These are phyloP conservation scores for Lentinula aciculospora DNA, from an alignment of 768 basidiomycete genomes.

Conservation along the genomic window DNA sequence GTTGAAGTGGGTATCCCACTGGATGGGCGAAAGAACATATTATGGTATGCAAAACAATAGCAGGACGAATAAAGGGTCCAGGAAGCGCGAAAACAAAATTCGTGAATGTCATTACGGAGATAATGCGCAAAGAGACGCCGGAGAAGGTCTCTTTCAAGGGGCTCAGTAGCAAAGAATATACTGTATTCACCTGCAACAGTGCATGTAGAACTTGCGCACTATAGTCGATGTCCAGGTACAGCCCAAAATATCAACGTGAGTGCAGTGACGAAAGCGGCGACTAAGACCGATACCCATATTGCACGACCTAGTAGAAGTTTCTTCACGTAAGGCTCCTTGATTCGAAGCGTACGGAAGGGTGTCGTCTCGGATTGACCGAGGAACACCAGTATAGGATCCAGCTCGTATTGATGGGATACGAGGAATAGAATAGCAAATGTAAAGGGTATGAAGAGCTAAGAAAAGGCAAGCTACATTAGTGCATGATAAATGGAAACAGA, in stretches of 20 bases:
- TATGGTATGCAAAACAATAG: slow-evolving; percentile 1
- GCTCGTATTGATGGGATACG: slow-evolving; percentile 93
- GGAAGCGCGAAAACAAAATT: neutral
- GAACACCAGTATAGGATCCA: slow-evolving; percentile 94
- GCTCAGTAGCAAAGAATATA: too few species aligned
- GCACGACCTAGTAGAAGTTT: slow-evolving; percentile 87
- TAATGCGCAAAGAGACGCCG: too few species aligned
- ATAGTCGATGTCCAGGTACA: slow-evolving; percentile 91
- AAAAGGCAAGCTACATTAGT: neutral
- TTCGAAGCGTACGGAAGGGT: slow-evolving; percentile 88
- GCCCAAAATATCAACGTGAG: slow-evolving; percentile 93
- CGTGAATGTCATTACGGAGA: neutral
- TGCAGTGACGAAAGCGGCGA: slow-evolving; percentile 69
- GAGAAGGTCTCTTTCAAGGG: too few species aligned
- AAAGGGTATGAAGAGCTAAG: slow-evolving; percentile 92
- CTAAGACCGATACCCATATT: slow-evolving; percentile 83
- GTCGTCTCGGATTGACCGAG: slow-evolving; percentile 93
- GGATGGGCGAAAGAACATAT: neutral
- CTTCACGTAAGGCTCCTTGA: slow-evolving; percentile 91
- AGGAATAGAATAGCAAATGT: slow-evolving; percentile 85
- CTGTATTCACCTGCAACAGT: too few species aligned
- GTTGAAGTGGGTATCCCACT: neutral
- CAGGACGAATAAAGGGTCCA: neutral
- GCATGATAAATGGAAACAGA: neutral
- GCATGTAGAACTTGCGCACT: slow-evolving; percentile 9